Percentiles rank a stretch among this genome's conserved stretches.
Evolutionary conservation across 306 rosid species (phyloP).

Genomic region (Cicer bijugum): DNA sequence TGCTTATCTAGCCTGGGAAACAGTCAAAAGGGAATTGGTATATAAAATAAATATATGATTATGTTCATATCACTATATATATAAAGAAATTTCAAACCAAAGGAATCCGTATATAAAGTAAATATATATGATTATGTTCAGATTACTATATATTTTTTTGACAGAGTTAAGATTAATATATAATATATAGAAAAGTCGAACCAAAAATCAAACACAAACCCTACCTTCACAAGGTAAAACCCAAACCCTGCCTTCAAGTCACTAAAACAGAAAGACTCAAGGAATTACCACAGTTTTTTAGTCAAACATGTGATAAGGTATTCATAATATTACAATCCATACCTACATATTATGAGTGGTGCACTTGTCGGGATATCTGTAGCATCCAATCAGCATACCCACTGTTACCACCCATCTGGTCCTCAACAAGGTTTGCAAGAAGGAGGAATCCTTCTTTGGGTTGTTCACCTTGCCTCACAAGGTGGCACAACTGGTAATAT

Average conservation of each 20-base stretch:
- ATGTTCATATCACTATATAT: constrained; percentile 14
- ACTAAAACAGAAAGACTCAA: constrained; percentile 10
- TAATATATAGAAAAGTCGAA: constrained; percentile 6
- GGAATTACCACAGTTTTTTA: not conserved
- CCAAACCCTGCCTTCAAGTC: constrained; percentile 7
- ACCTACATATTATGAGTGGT: constrained; percentile 74
- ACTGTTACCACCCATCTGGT: constrained; percentile 77
- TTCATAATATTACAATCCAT: constrained; percentile 28
- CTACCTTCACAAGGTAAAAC: not conserved
- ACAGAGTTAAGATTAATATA: not conserved
- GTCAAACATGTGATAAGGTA: constrained; percentile 25
- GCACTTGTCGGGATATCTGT: constrained; percentile 89
- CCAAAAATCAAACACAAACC: not conserved
- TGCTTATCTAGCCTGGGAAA: constrained; percentile 41
- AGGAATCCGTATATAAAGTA: constrained; percentile 13
- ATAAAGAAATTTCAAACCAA: not conserved
- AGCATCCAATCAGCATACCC: constrained; percentile 92
- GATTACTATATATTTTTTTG: not conserved
- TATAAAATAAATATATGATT: constrained; percentile 12
- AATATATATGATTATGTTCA: constrained; percentile 4
- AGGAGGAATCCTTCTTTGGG: constrained; percentile 91
- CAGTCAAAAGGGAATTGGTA: constrained; percentile 37
- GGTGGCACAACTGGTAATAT: constrained; percentile 68
- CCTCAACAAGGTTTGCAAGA: constrained; percentile 89
- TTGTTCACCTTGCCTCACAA: constrained; percentile 98